These are phyloP conservation scores for Pascua guehoae DNA, from an alignment of 1,284 basidiomycete genomes.

Conservation along the genomic window DNA sequence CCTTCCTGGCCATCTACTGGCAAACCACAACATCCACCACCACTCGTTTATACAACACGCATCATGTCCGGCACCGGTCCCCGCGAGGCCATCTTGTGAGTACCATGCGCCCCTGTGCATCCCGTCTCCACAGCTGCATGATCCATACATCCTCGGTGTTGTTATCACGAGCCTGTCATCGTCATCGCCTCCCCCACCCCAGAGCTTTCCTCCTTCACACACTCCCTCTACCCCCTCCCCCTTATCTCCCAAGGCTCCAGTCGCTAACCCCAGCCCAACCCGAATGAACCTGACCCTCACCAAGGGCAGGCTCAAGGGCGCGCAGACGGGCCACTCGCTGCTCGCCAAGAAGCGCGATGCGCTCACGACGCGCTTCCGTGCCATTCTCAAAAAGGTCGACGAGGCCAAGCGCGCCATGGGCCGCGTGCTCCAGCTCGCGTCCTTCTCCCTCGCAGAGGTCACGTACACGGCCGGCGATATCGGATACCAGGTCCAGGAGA, in stretches of 20 bases:
- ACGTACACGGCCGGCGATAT: constrained; percentile 98
- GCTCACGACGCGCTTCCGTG: constrained; percentile 83
- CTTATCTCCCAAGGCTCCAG: too few relatives aligned
- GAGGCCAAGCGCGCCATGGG: constrained; percentile 99
- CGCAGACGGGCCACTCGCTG: constrained; percentile 94
- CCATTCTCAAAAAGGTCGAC: constrained; percentile 85
- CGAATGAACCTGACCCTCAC: constrained; percentile 93
- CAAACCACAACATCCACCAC: background rate
- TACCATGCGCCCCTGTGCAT: background rate
- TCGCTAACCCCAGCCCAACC: constrained; percentile 58
- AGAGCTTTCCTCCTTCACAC: too few relatives aligned
- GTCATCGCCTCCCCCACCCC: too few relatives aligned
- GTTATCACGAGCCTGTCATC: too few relatives aligned
- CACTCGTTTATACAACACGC: constrained; percentile 1
- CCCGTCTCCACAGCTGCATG: too few relatives aligned
- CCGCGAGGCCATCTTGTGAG: constrained; percentile 78
- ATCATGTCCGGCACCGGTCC: constrained; percentile 82
- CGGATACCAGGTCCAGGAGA: constrained; percentile 82
- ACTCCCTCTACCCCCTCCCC: too few relatives aligned
- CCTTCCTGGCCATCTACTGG: too few relatives aligned
- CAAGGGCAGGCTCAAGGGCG: constrained; percentile 88
- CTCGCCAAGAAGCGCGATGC: constrained; percentile 98
- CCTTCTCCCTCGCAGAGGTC: constrained; percentile 97
- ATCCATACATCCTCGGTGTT: too few relatives aligned
- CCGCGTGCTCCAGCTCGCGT: constrained; percentile 94